phyloP scores from a whole-genome alignment of 495 filamentous ascomycete genomes.

The Physcia stellaris region DNA sequence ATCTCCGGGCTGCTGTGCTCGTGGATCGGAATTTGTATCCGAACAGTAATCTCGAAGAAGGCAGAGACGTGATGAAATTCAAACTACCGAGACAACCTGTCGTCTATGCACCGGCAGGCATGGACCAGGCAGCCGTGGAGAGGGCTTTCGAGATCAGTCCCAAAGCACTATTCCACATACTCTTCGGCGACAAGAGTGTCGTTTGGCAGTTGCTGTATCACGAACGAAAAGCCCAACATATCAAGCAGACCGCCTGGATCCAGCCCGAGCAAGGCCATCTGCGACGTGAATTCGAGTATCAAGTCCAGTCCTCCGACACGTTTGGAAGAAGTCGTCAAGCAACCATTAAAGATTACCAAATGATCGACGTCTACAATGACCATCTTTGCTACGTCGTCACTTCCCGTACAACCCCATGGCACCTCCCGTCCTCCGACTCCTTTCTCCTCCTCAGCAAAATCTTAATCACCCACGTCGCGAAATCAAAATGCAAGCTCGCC shows the following conservation, averaged over 20 bases:
- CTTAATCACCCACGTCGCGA: constrained; percentile 83
- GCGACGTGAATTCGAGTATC: constrained; percentile 66
- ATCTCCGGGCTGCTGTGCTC: constrained; percentile 45
- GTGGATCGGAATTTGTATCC: constrained; percentile 48
- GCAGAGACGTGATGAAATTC: constrained; percentile 56
- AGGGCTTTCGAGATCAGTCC: constrained; percentile 74
- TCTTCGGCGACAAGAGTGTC: constrained; percentile 90
- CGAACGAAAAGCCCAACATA: constrained; percentile 66
- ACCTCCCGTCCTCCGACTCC: constrained; percentile 63
- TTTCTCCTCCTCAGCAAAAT: constrained; percentile 84
- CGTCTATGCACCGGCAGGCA: constrained; percentile 66
- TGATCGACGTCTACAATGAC: constrained; percentile 84
- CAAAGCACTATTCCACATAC: constrained; percentile 87
- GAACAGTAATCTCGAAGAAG: constrained; percentile 25
- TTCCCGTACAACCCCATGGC: constrained; percentile 79
- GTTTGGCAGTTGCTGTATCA: constrained; percentile 87
- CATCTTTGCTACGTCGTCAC: constrained; percentile 92
- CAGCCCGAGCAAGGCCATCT: constrained; percentile 52
- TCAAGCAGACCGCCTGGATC: constrained; percentile 79
- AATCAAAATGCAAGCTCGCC: constrained; percentile 81
- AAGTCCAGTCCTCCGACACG: constrained; percentile 41
- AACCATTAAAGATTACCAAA: constrained; percentile 63
- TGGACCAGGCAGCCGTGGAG: constrained; percentile 56
- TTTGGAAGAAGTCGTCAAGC: constrained; percentile 37
- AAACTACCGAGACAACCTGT: constrained; percentile 75